Evolutionary conservation across 805 yeast genomes (phyloP).

Genomic region (Wickerhamiella allomyrinae): DNA sequence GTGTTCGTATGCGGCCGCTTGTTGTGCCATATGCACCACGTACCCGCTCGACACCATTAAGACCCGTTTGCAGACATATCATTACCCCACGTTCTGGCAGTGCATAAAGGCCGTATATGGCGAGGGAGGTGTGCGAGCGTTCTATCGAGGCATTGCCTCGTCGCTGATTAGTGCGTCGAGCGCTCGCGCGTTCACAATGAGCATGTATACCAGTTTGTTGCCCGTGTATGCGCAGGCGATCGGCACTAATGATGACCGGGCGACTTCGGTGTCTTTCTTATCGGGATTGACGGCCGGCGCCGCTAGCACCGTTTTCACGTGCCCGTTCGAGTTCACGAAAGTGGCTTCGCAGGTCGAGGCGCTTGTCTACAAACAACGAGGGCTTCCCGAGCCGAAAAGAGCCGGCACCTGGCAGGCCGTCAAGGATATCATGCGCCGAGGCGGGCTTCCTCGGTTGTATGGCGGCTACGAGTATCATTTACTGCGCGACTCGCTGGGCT

Average conservation of each 20-base stretch:
- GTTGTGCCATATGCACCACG: constrained; percentile 8
- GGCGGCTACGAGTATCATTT: constrained; percentile 61
- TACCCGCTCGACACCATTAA: constrained; percentile 79
- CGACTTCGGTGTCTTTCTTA: constrained; percentile 17
- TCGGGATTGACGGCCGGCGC: constrained; percentile 61
- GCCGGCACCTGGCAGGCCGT: constrained; percentile 32
- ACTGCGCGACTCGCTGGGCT: constrained; percentile 52
- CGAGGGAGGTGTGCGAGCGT: constrained; percentile 53
- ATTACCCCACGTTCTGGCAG: constrained; percentile 40
- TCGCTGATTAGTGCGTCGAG: constrained; percentile 47
- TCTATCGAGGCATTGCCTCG: constrained; percentile 65
- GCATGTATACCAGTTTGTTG: constrained; percentile 14
- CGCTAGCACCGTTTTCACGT: constrained; percentile 35
- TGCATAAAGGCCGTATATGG: constrained; percentile 43
- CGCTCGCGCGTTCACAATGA: constrained; percentile 19
- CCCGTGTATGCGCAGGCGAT: constrained; percentile 11
- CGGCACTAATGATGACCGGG: constrained; percentile 11
- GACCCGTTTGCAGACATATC: constrained; percentile 72
- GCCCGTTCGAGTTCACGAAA: constrained; percentile 79
- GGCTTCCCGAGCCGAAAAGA: constrained; percentile 14
- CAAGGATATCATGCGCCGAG: constrained; percentile 38
- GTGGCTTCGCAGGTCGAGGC: constrained; percentile 58
- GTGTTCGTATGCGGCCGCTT: constrained; percentile 12
- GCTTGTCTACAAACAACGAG: constrained; percentile 26
- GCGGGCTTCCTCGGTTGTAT: constrained; percentile 53